Conservation (phyloP, 2,329 filamentous ascomycete genomes). For the Alternaria ventricosa region DNA sequence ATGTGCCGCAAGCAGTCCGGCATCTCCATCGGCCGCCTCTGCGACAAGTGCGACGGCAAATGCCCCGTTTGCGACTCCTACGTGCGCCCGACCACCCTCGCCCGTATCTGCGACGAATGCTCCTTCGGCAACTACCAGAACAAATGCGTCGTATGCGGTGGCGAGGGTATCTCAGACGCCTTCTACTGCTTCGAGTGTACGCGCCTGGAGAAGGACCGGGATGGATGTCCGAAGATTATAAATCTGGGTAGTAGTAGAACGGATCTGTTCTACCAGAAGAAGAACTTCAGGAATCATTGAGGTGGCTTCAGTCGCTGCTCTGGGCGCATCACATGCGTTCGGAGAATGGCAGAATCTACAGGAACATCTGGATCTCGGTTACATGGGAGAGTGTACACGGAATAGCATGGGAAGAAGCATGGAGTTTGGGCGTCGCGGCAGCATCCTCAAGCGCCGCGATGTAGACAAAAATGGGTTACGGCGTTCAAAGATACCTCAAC, state of each 20-base stretch:
- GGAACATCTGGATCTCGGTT: neutral
- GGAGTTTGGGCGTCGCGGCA: constrained; percentile 2
- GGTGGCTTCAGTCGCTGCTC: neutral
- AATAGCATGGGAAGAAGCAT: neutral
- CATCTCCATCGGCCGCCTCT: constrained; percentile 97
- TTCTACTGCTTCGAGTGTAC: constrained; percentile 99
- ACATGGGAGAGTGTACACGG: neutral
- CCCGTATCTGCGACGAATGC: constrained; percentile 99
- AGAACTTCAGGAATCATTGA: constrained; percentile 69
- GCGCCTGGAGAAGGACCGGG: constrained; percentile 91
- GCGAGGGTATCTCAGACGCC: constrained; percentile 96
- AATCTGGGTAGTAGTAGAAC: constrained; percentile 95
- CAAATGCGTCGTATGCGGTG: constrained; percentile 98
- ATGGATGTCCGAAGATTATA: constrained; percentile 99
- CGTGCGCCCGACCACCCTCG: constrained; percentile 95
- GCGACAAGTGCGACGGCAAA: constrained; percentile 99
- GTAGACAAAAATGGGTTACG: neutral
- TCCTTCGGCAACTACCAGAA: constrained; percentile 99
- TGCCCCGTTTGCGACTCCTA: constrained; percentile 99
- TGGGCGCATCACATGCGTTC: neutral
- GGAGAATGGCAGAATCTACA: neutral
- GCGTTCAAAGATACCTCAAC: constrained; percentile 1
- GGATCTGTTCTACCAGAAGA: constrained; percentile 83
- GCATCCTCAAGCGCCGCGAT: neutral
- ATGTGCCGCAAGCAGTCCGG: constrained; percentile 99